Evolutionary conservation across 225 moss, liverwort and hornwort species (phyloP), one percentile per base, ranked within the genome.

Genomic region (Polytrichum commune): DNA sequence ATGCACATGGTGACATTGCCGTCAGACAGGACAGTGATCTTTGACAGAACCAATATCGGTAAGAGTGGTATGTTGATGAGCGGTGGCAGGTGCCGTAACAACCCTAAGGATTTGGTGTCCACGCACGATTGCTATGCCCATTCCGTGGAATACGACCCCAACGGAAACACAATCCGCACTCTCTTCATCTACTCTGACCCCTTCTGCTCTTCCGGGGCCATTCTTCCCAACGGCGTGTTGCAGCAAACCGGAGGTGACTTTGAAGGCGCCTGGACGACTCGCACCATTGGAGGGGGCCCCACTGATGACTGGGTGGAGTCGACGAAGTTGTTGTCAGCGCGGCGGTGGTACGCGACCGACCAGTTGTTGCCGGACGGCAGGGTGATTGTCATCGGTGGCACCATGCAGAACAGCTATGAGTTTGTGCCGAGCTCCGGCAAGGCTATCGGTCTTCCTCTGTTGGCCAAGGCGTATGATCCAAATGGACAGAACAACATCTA

Each of bases 111-210:
- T 0, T 63, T 2, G 19, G 1, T 8, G 16, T 68, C 76, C 5
- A 38, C 54, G 23, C 82, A 78, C 18, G 90, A 90, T 73, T 90
- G 90, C 80, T 75, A 71, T 1, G 87, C 90, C 5, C 93, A 94
- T 68, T 94, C 93, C 0, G 92, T 93, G 16, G 77, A 90, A 63
- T 75, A 88, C 13, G 79, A 86, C 19, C 83, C 82, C 22, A 56
- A 9, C 27, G 32, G 54, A 5, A 63, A 71, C 24, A 55, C 38
- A 5, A 71, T 67, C 54, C 62, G 77, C 38, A 28, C 81, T 24
- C 38, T 82, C 9, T 38, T 55, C 19, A 23, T 82, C 27, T 27
- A 68, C 56, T 69, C 69, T 19, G 69, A 82, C 62, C 69, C 82
- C 5, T 82, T 77, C 73, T 82, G 82, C 65, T 82, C 82, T 28